These are phyloP conservation scores for Hypoxylon subgilvum DNA, from an alignment of 495 filamentous ascomycete species.

Conservation along the genomic window DNA sequence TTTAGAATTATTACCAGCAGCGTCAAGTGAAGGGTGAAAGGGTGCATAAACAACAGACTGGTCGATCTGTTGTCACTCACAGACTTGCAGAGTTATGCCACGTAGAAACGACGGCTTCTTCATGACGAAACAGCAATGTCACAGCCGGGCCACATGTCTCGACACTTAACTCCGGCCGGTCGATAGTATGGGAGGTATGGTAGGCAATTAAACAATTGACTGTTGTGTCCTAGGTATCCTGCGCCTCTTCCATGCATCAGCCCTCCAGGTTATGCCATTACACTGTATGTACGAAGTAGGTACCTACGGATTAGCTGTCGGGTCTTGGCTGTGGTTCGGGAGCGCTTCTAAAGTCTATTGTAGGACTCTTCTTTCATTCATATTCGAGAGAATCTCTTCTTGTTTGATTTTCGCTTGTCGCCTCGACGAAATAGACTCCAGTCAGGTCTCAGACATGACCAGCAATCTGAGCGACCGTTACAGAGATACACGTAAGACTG, in stretches of 20 bases:
- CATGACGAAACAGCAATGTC: conserved; percentile 2
- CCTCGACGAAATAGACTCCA: conserved; percentile 23
- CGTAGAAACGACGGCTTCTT: conserved; percentile 8
- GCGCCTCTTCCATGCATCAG: conserved; percentile 30
- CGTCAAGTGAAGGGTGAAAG: neutral
- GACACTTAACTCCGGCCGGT: conserved; percentile 27
- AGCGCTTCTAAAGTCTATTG: conserved; percentile 25
- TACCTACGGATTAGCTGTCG: conserved; percentile 9
- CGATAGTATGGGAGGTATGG: conserved; percentile 23
- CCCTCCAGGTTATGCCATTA: too few relatives aligned
- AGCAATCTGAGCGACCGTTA: conserved; percentile 2
- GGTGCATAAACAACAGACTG: too few relatives aligned
- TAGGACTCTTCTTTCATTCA: conserved; percentile 13
- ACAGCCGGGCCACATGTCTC: neutral
- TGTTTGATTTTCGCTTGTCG: neutral
- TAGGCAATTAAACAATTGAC: conserved; percentile 5
- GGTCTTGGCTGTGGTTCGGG: conserved; percentile 18
- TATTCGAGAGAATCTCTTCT: neutral
- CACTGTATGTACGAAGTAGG: too few relatives aligned
- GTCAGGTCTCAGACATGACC: conserved; percentile 10
- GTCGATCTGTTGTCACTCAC: neutral
- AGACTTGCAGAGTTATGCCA: neutral
- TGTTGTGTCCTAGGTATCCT: too few relatives aligned
- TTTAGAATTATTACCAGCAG: too few relatives aligned
- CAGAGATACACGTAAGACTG: conserved; percentile 23